Percentiles rank a stretch among this genome's conserved stretches.
Conservation (phyloP, 2,329 filamentous ascomycete species). For the Penicillium aurantiogriseum region DNA sequence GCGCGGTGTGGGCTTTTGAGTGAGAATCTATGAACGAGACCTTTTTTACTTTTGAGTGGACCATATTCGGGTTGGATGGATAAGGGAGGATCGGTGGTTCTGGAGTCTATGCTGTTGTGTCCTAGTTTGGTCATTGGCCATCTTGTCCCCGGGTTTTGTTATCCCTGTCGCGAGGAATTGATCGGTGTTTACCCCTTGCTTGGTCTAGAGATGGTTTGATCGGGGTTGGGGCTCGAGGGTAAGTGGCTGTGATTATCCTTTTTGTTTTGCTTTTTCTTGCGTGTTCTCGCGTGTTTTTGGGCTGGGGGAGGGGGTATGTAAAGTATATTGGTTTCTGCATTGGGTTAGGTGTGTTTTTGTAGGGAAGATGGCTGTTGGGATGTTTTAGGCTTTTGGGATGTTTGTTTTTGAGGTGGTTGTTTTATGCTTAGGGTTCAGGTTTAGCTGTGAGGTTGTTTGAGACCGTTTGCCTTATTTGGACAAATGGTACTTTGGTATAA, state of each 20-base stretch:
- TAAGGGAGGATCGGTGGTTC: background rate
- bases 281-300: constrained; percentile 2
- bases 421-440: background rate
- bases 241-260: constrained; percentile 8
- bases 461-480: background rate
- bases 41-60: no score
- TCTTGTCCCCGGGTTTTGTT: no score
- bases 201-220: background rate
- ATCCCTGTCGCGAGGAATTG: constrained; percentile 10
- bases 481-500: background rate
- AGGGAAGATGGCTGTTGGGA: background rate
- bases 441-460: background rate
- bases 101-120: background rate
- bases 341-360: background rate
- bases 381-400: background rate
- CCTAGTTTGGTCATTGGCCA: background rate
- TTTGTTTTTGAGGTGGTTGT: background rate
- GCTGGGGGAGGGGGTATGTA: background rate
- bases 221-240: constrained; percentile 4
- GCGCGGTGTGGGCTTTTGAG: background rate
- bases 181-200: constrained; percentile 19
- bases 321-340: background rate
- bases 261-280: background rate
- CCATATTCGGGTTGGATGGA: background rate
- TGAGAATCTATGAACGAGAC: background rate